Base-by-base conservation (phyloP, 2,329 filamentous ascomycete species). In the Dendrostoma leiphaemia region DNA sequence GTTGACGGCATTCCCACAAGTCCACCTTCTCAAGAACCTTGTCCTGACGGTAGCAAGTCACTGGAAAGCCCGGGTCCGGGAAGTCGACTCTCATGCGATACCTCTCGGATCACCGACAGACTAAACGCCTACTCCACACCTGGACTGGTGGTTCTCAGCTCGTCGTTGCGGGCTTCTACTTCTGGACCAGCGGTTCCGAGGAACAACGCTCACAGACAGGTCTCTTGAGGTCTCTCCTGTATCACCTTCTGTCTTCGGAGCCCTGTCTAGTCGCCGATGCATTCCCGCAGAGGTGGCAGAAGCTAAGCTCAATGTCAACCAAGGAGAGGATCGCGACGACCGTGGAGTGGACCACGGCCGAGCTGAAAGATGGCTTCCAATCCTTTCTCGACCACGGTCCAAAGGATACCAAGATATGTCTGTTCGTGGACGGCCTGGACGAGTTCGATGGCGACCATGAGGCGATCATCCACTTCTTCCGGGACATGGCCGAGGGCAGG, bases 1-100 rank as follows among this genome's bases (percentile, higher is more conserved):
- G 51, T 49, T 12, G 2, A 21, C 10, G 6, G 9, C 13, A 3
- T 28, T 37, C 34, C 34, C 13, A 37, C 15, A 6, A 28, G 5
- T 21, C 9, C 9, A 13, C 6, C 6, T 12, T 12, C 4, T 28
- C 8, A 2, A 35, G 19, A 10, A 4, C 15, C 12, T n/a, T 3
- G 15, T 12, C 4, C 28, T 45, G 24, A 51, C 31, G 21, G 6
- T 71, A 70, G 48, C 71, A 68, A 71, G 66, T 74, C 34, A 72
- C 66, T 2, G 71, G 71, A 2, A 73, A 76, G 31, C 69, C 75
- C 3, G 76, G 76, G 0, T 73, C 72, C 0, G 76, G 76, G 1
- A 79, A 79, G 56, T 77, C 73, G 0, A 76, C 74, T 0, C 64
- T 78, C 2, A 75, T 76, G 64, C 70, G 72, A 19, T 69, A 70